Evolutionary conservation across 306 rosid genomes (phyloP).

Genomic region (Gillenia trifoliata): DNA sequence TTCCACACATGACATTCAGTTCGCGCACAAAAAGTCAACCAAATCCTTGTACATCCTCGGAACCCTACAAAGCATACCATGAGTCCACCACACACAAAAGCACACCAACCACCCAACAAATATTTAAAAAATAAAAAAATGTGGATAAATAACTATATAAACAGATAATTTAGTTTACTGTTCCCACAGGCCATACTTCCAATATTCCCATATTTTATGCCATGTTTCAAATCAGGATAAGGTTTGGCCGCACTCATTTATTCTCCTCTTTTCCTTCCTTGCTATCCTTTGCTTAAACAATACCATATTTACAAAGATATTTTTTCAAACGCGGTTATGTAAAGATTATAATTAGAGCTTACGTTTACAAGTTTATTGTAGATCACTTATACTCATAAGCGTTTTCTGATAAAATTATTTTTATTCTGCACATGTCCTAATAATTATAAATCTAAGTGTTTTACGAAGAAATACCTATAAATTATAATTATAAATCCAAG

Average conservation of each 20-base stretch:
- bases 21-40: background rate
- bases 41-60: background rate
- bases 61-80: background rate
- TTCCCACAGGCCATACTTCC: background rate
- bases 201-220: background rate
- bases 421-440: too few species aligned
- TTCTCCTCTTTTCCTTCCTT: constrained; percentile 9
- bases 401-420: too few species aligned
- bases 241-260: constrained; percentile 25
- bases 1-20: too few species aligned
- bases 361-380: too few species aligned
- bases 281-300: background rate
- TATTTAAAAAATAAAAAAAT: background rate
- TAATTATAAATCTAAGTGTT: too few species aligned
- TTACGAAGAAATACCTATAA: too few species aligned
- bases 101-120: background rate
- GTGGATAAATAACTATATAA: background rate
- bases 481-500: too few species aligned
- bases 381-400: too few species aligned
- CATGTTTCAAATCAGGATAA: constrained; percentile 33
- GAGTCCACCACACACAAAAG: background rate
- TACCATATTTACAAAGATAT: background rate
- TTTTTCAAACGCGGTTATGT: background rate
- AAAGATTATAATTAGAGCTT: too few species aligned
- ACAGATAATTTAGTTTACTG: constrained; percentile 31